Evolutionary conservation across 139 green algal species (phyloP), one percentile per base, ranked within the genome.

Genomic region (Eudorina sp.): DNA sequence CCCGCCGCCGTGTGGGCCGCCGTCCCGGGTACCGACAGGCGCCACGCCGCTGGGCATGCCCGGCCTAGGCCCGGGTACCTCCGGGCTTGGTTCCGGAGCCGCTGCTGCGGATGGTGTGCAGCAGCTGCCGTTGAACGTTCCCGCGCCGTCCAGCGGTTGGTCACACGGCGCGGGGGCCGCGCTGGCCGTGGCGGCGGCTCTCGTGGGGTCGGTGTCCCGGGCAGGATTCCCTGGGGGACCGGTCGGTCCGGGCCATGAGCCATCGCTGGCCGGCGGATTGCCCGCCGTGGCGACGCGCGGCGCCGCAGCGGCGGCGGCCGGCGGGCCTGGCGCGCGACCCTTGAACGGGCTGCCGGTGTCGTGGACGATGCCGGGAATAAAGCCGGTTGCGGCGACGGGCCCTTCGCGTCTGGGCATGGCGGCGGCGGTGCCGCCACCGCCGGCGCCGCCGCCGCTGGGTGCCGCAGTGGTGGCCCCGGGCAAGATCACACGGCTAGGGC

Each of bases 161-260:
- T 11, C 60, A 3, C 55, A 74, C 5, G 55, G 78, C 55, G 53
- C 78, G 9, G 36, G 41, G 6, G 60, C 80, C 2, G 80, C 80
- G 11, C n/a, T 86, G 60, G 80, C 55, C 3, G 60, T 86, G 11
- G 80, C 80, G n/a, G 80, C 80, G 62, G 80, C 60, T 2, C 62
- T 86, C 23, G 80, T 86, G 29, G 43, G 29, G 2, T 62, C 80
- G 2, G 36, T 72, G 18, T 13, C 9, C 38, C 31, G 16, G 72
- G 41, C n/a, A n/a, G n/a, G n/a, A n/a, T n/a, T n/a, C n/a, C n/a
- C n/a, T n/a, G 31, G 34, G 66, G 11, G 38, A 4, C 31, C 31
- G 38, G 66, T 34, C 34, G 66, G 34, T 19, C 31, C 27, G 62
- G 6, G 21, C 62, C 62, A 19, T 11, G 62, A 19, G 31, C 11